These are phyloP conservation scores for Atkinsonella hypoxylon DNA, from an alignment of 2,329 filamentous ascomycete genomes.

Conservation along the genomic window DNA sequence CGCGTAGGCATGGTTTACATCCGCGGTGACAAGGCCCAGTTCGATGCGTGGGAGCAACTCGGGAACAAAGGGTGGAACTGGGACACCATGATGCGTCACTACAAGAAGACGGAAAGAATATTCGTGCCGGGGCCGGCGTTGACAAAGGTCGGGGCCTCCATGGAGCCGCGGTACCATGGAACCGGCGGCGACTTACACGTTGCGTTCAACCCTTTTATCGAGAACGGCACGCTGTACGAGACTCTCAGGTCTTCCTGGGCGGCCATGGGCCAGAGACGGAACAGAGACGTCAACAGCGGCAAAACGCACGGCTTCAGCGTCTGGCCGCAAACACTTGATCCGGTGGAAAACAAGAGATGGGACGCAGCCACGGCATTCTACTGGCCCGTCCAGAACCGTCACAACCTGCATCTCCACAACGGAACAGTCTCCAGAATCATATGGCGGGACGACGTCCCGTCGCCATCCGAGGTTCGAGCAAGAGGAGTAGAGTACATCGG, in stretches of 20 bases:
- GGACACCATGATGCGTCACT: slow-evolving; percentile 32
- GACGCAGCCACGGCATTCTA: slow-evolving; percentile 31
- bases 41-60: slow-evolving; percentile 30
- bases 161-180: slow-evolving; percentile 23
- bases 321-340: slow-evolving; percentile 29
- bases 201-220: slow-evolving; percentile 23
- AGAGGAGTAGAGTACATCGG: slow-evolving; percentile 24
- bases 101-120: slow-evolving; percentile 29
- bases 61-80: slow-evolving; percentile 34
- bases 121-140: slow-evolving; percentile 22
- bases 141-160: slow-evolving; percentile 21
- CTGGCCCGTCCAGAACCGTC: slow-evolving; percentile 21
- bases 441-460: slow-evolving; percentile 11
- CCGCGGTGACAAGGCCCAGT: slow-evolving; percentile 27
- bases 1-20: slow-evolving; percentile 37
- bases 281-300: slow-evolving; percentile 27
- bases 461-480: slow-evolving; percentile 12
- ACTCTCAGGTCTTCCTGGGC: slow-evolving; percentile 21
- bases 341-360: slow-evolving; percentile 22
- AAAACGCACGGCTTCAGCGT: slow-evolving; percentile 24
- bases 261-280: slow-evolving; percentile 19
- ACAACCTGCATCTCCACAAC: slow-evolving; percentile 26
- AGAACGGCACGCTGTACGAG: slow-evolving; percentile 20
- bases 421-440: slow-evolving; percentile 23
- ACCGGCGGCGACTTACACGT: slow-evolving; percentile 22